Base-by-base conservation (phyloP, 192 early-diverging fungal species). In the Coemansia sp. region DNA sequence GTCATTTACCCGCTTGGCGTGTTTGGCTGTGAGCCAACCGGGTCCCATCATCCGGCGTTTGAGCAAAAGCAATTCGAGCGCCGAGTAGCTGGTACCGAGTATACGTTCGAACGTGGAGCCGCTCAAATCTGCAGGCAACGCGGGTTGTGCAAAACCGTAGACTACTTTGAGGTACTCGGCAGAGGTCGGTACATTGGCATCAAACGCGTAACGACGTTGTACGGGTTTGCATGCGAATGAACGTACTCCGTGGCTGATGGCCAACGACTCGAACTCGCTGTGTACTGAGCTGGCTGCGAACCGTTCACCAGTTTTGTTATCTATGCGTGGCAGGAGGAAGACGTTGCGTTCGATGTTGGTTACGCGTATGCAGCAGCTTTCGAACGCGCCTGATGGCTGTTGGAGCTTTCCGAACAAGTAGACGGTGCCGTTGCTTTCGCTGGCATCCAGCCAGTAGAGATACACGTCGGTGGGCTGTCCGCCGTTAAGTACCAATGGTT, bases 1-100 rank as follows among this genome's bases (percentile, higher is more conserved):
- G 3, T 88, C 42, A 11, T 7, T 64, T 18, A 77, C 68, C 12
- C 28, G 48, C 11, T 28, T 28, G 0, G 89, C 85, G 20, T 91
- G 64, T 36, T 75, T 80, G 30, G 97, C 85, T 14, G 84, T 70
- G 0, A 99, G 77, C 98, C 98, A 99, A 61, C 89, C 91, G 6
- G 98, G 98, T 1, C 98, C 98, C 94, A 94, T 98, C 29, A 99
- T 77, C 60, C 93, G 89, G 22, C 96, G 86, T 76, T 98, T 95
- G 25, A 96, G 85, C n/a, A 98, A 71, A 52, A 99, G 90, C 28
- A 92, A 86, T 77, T 99, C 98, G n/a, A 98, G 79, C 1, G 94
- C 90, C 45, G 80, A 87, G 12, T 93, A 94, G 48, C 89, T 86
- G 5, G 91, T 83, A 12, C 96, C 98, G 85, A 99, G 98, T 3